These are phyloP conservation scores for Myochromella boudieri DNA, from an alignment of 768 basidiomycete genomes.

Conservation along the genomic window DNA sequence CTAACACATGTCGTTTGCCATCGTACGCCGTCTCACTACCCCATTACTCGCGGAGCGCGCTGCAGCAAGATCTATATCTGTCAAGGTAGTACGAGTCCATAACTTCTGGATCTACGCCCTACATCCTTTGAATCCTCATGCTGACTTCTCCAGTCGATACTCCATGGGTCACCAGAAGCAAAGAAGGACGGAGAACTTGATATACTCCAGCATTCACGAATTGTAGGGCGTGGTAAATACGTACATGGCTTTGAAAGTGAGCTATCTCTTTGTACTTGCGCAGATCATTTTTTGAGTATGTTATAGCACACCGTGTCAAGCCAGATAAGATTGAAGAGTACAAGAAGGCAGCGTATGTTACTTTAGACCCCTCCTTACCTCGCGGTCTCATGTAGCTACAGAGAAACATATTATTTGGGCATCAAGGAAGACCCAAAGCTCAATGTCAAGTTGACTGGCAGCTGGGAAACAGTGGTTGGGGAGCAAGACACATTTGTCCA, in stretches of 20 bases:
- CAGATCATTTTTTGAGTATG: constrained; percentile 14
- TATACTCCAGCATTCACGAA: constrained; percentile 77
- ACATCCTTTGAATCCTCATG: constrained; percentile 22
- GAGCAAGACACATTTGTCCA: constrained; percentile 81
- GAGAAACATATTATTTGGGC: constrained; percentile 82
- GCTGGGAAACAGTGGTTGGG: constrained; percentile 91
- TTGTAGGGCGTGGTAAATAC: constrained; percentile 93
- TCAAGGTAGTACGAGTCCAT: constrained; percentile 46
- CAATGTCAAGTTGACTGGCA: constrained; percentile 87
- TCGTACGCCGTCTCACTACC: constrained; percentile 27
- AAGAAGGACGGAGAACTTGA: constrained; percentile 79
- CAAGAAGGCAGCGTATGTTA: constrained; percentile 79
- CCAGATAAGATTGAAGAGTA: constrained; percentile 82
- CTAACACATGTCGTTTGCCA: constrained; percentile 29
- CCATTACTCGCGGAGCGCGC: constrained; percentile 24
- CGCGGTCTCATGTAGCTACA: constrained; percentile 26
- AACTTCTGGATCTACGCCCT: constrained; percentile 8
- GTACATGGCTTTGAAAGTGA: constrained; percentile 87
- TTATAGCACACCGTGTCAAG: constrained; percentile 78
- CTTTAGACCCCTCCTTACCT: constrained; percentile 6
- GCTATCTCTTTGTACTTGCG: constrained; percentile 21
- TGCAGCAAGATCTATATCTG: constrained; percentile 54
- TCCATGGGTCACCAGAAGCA: constrained; percentile 94
- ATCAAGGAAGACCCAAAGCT: constrained; percentile 72
- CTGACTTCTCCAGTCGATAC: constrained; percentile 58